Percentiles rank a stretch among this genome's conserved stretches.
Evolutionary conservation across 1,139 yeast genomes (phyloP).

Genomic region (Lodderomyces margitis): DNA sequence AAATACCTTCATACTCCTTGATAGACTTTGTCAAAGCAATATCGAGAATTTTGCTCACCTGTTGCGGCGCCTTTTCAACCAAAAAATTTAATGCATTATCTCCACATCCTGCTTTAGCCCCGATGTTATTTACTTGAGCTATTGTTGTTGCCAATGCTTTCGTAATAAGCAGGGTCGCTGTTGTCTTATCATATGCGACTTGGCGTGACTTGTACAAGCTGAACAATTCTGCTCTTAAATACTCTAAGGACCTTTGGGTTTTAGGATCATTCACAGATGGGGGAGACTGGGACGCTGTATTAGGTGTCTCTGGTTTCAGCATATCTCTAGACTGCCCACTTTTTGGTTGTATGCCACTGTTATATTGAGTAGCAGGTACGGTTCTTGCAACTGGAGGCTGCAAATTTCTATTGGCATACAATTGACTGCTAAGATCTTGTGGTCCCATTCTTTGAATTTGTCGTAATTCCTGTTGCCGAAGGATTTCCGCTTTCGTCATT

Average conservation of each 20-base stretch:
- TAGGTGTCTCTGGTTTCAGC: background rate
- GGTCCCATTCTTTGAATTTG: conserved; percentile 38
- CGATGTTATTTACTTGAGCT: conserved; percentile 85
- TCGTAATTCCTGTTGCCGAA: conserved; percentile 50
- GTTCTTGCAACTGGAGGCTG: background rate
- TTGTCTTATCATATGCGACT: conserved; percentile 62
- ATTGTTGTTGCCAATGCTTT: conserved; percentile 91
- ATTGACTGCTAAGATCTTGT: conserved; percentile 26
- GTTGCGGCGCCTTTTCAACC: conserved; percentile 86
- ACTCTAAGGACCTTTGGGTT: conserved; percentile 52
- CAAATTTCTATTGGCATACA: conserved; percentile 3
- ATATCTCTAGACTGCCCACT: background rate
- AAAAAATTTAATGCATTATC: conserved; percentile 78
- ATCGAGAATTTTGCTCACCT: conserved; percentile 76
- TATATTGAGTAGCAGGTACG: background rate
- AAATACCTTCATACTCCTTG: conserved; percentile 44
- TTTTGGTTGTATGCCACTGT: background rate
- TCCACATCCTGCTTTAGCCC: conserved; percentile 78
- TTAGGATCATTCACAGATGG: conserved; percentile 53
- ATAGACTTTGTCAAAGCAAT: conserved; percentile 82
- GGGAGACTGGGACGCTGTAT: background rate
- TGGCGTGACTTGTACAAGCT: conserved; percentile 68
- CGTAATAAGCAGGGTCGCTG: conserved; percentile 79
- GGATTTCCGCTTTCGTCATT: conserved; percentile 55
- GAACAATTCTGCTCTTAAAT: conserved; percentile 70